Base-by-base conservation (phyloP, 768 basidiomycete species). In the Mycena maculata region DNA sequence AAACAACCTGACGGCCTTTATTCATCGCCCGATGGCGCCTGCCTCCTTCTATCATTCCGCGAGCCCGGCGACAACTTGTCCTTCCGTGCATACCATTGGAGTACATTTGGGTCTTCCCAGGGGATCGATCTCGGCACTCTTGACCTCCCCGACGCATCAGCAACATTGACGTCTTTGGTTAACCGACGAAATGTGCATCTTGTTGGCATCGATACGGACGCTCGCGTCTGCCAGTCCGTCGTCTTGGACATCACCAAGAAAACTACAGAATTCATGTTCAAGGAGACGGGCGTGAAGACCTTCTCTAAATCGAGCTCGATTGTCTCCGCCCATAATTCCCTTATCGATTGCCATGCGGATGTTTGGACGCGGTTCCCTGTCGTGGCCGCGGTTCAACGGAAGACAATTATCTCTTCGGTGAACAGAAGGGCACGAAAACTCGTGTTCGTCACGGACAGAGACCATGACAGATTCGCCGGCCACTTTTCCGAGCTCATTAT, bases 351-450 rank as follows among this genome's bases (percentile, higher is more conserved):
- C 59, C 82, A 87, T 56, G 74, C 81, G 0, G 87, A 88, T 16
- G 84, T 88, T 23, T 89, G 88, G 88, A 86, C 82, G 6, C 83
- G 88, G 12, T 89, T 88, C 71, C 88, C 88, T 0, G 88, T 89
- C 4, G 67, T 86, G 2, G 78, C 88, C 2, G 86, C 88, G 0
- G 80, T 89, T 20, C 79, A 81, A 38, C 81, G 85, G 10, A 79
- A 82, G 31, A 85, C 84, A 0, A 78, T 84, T 42, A 75, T 78
- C 0, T 76, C 79, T 0, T 79, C 79, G 5, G 73, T 72, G 23
- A 70, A 76, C 11, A 75, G 82, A n/a, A 74, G 68, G 11, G 60
- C 72, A 5, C 81, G 77, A 45, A 75, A 76, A 6, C 75, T 89
- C 11, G 71, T 78, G 1, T 88, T 88, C 65, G 76, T 87, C 20